Evolutionary conservation across 257 asterid species (phyloP).

Genomic region (Solanum paucissectum): DNA sequence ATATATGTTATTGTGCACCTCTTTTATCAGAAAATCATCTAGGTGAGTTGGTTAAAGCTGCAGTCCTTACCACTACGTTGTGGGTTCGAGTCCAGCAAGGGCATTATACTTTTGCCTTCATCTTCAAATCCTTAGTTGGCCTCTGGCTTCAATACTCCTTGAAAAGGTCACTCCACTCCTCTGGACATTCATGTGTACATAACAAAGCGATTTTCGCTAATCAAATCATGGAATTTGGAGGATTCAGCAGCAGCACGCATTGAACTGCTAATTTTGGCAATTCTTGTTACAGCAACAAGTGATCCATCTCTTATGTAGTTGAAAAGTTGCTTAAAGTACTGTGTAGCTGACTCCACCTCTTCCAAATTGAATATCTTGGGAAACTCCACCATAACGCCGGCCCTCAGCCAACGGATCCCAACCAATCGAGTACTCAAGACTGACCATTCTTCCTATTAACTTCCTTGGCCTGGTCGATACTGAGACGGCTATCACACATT

Average conservation of each 20-base stretch:
- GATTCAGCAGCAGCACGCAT: constrained; percentile 50
- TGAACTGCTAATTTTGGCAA: constrained; percentile 50
- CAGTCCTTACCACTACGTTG: too few species aligned
- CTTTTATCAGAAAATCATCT: too few species aligned
- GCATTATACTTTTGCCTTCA: too few species aligned
- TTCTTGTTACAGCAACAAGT: constrained; percentile 56
- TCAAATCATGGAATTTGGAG: constrained; percentile 33
- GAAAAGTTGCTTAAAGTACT: constrained; percentile 65
- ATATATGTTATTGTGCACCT: too few species aligned
- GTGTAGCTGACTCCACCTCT: constrained; percentile 79
- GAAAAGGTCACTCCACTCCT: constrained; percentile 10
- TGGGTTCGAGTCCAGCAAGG: too few species aligned
- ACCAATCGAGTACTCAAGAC: constrained; percentile 79
- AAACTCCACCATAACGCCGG: constrained; percentile 46
- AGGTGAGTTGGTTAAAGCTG: too few species aligned
- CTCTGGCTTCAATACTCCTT: too few species aligned
- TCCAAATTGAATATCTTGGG: constrained; percentile 62
- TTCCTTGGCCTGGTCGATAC: constrained; percentile 38
- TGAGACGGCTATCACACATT: constrained; percentile 21
- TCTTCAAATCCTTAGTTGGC: too few species aligned
- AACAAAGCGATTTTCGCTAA: constrained; percentile 47
- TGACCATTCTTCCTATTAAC: constrained; percentile 47
- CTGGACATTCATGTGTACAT: constrained; percentile 60
- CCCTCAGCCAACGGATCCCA: constrained; percentile 95
- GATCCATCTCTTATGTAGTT: constrained; percentile 72